These are phyloP conservation scores for Endoconidiophora polonica DNA, from an alignment of 2,329 filamentous ascomycete species.

Conservation along the genomic window DNA sequence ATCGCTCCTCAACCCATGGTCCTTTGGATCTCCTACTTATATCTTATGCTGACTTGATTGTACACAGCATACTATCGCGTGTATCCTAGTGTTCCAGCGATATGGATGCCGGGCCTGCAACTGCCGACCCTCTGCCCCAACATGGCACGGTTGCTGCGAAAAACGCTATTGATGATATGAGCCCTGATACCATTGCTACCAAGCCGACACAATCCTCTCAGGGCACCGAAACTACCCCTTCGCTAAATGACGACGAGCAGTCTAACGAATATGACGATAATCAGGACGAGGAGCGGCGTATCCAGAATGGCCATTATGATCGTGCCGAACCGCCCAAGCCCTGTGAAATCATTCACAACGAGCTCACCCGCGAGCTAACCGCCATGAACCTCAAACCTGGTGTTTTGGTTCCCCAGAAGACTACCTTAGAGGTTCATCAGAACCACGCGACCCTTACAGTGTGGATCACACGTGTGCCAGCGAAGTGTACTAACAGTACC, in stretches of 20 bases:
- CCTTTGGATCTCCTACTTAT: no score
- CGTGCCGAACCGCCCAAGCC: constrained; percentile 13
- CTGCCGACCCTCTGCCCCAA: background rate
- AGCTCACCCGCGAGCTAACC: constrained; percentile 23
- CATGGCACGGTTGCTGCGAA: background rate
- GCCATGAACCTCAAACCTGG: constrained; percentile 25
- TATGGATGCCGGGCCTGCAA: constrained; percentile 6
- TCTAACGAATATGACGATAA: constrained; percentile 10
- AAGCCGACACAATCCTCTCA: background rate
- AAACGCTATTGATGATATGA: background rate
- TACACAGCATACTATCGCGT: background rate
- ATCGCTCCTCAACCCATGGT: no score
- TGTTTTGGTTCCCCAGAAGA: constrained; percentile 46
- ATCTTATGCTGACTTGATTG: constrained; percentile 2
- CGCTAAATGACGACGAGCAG: constrained; percentile 6
- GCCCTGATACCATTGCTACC: background rate
- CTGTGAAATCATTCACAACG: constrained; percentile 19
- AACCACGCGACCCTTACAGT: constrained; percentile 43
- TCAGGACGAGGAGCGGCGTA: constrained; percentile 10
- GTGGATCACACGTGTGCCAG: constrained; percentile 56
- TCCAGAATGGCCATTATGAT: constrained; percentile 12
- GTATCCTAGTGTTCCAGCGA: constrained; percentile 7
- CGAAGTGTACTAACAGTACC: constrained; percentile 45
- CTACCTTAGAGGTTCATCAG: constrained; percentile 44
- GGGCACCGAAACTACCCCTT: background rate